Base-by-base conservation (phyloP, 495 filamentous ascomycete genomes). In the Xylaria nigripes region DNA sequence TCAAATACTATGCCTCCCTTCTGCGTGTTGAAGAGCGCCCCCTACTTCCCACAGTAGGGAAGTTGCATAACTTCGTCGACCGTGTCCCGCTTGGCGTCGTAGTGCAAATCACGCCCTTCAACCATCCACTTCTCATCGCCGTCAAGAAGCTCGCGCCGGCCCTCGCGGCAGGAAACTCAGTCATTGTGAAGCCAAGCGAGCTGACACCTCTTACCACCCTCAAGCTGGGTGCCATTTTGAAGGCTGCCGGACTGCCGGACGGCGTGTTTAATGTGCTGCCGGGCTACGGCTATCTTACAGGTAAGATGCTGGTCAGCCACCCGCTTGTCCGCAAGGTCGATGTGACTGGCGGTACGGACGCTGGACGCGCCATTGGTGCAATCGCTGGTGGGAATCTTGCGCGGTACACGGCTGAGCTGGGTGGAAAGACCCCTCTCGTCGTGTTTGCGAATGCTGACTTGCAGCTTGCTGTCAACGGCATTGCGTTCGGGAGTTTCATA, bases 71-170 rank as follows among this genome's bases (percentile, higher is more conserved):
- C 60, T 83, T 81, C 50, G 63, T 83, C 38, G 78, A 78, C 21
- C 75, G 81, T 16, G 66, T 73, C 5, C 82, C 83, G 0, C 65
- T 86, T 0, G 83, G 83, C 22, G 82, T 86, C 0, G 81, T 84
- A 0, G 80, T 73, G 3, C 79, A 79, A 50, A 82, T 86, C 51
- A 84, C 81, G 0, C 82, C 83, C 8, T 86, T 82, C 68, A 85
- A 85, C 61, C 79, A 83, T 51, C 81, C 82, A 1, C 64, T 86
- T 8, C 67, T 84, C 16, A 83, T 84, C 51, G 78, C 80, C n/a
- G 76, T 76, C 23, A 83, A 81, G 70, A 85, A 85, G 57, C 67
- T 84, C 25, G 81, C 72, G 3, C 77, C 81, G 0, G 81, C 82
- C 0, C 71, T 86, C 4, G 80, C 79, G 2, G 79, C 81, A 0